Conservation (phyloP, 257 asterid genomes). For the Anisodus tanguticus region DNA sequence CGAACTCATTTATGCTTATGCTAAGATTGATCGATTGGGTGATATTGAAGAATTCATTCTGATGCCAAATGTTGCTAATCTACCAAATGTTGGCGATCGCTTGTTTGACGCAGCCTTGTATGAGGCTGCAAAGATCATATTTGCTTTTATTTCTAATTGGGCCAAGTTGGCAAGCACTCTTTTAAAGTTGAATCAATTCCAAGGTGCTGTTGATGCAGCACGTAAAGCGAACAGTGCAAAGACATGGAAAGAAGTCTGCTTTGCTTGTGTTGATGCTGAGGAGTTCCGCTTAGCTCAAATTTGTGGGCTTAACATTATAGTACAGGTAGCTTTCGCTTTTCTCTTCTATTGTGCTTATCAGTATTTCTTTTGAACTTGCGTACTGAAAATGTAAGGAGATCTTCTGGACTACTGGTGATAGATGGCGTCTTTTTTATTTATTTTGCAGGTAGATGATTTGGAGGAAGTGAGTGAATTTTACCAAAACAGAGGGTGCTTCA, state of each 20-base stretch:
- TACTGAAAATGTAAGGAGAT: constrained; percentile 10
- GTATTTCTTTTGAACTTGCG: neutral
- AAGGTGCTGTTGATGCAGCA: constrained; percentile 99
- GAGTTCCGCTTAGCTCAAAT: constrained; percentile 49
- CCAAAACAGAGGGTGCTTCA: constrained; percentile 97
- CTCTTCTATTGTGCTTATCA: constrained; percentile 4
- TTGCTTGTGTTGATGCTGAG: constrained; percentile 99
- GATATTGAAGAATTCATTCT: constrained; percentile 84
- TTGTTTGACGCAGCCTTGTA: constrained; percentile 42
- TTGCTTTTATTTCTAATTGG: constrained; percentile 94
- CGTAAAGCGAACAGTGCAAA: constrained; percentile 97
- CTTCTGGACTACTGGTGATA: constrained; percentile 16
- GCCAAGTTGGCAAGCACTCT: constrained; percentile 89
- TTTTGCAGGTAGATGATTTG: constrained; percentile 88
- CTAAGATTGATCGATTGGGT: constrained; percentile 91
- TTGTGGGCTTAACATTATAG: constrained; percentile 46
- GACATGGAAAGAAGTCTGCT: constrained; percentile 99
- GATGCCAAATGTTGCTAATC: constrained; percentile 49
- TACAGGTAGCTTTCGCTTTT: constrained; percentile 53
- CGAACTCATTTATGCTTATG: constrained; percentile 97
- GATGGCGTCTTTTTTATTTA: neutral
- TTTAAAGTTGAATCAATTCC: constrained; percentile 86
- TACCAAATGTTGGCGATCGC: constrained; percentile 47
- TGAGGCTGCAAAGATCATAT: constrained; percentile 90
- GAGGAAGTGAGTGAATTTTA: constrained; percentile 98